These are phyloP conservation scores for Quercus lobata DNA, from an alignment of 331 rosid genomes.

Conservation along the genomic window DNA sequence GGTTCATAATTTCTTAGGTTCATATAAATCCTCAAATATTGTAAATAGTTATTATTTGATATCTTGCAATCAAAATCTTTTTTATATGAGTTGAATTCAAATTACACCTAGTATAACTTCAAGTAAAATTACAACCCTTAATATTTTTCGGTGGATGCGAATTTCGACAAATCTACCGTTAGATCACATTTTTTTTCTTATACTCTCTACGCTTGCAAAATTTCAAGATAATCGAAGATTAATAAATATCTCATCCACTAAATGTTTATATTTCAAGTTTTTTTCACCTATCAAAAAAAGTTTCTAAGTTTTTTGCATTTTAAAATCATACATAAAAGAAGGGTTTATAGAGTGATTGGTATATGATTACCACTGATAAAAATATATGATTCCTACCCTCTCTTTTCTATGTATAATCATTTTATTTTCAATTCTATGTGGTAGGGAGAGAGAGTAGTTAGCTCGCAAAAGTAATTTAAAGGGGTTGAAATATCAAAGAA, in stretches of 20 bases:
- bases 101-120: accelerated
- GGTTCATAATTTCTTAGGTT: not conserved
- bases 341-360: no score
- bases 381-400: not conserved
- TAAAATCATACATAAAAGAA: no score
- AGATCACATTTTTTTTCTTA: no score
- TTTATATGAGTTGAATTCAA: no score
- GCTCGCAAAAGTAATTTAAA: not conserved
- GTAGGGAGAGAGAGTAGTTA: not conserved
- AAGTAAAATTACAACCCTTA: no score
- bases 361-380: not conserved
- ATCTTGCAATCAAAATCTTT: accelerated
- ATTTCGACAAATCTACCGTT: accelerated
- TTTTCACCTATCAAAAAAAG: no score
- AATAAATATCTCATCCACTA: no score
- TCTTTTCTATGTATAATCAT: not conserved
- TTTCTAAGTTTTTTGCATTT: no score
- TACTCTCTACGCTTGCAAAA: no score
- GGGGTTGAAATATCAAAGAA: conserved; percentile 12
- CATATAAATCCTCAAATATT: not conserved
- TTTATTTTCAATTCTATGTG: not conserved
- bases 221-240: no score
- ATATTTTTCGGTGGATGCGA: no score
- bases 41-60: not conserved
- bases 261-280: no score